Evolutionary conservation across 768 basidiomycete genomes (phyloP), one percentile per base, ranked within the genome.

Genomic region (Erythrobasidium yunnanense): DNA sequence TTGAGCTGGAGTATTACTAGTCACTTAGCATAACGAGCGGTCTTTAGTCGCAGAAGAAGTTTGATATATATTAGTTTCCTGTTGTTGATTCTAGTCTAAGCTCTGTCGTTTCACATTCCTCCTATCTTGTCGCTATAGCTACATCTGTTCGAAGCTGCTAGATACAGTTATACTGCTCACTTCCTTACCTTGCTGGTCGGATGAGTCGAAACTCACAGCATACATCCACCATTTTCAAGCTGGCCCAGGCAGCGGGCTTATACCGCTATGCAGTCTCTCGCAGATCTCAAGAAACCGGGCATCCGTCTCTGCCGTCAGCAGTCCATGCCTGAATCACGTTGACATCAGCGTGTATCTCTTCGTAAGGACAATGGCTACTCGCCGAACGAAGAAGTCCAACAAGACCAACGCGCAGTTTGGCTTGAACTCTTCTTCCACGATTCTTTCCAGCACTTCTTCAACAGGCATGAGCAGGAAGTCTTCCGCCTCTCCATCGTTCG

Each of bases 401-500:
- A 96, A 78, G 17, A 91, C 90, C 23, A 68, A 29, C 6, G 69
- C 67, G 71, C 90, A 95, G 72, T 99, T 97, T 0, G 89, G 82
- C 76, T 99, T 99, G 81, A 99, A 97, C 25, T 85, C 75, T 0
- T 85, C 85, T 6, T 77, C 75, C 30, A 81, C 82, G 78, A 97
- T 83, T 55, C 81, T 83, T 38, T 78, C 66, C 4, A 87, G 78
- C 18, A 92, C 81, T 30, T 82, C 80, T 0, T 81, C 79, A 45
- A 90, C 77, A 1, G 82, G 75, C 46, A 90, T 78, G 23, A 93
- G 79, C 88, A 92, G 83, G 71, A 99, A 99, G 0, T 82, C 85
- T 74, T 95, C 91, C 1, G 95, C 95, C 74, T 99, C 95, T 25
- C 89, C 91, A 70, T 99, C 95, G 89, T 55, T 80, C 80, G 5